Evolutionary conservation across 208 protist species (phyloP), one percentile per base, ranked within the genome.

Genomic region (Tritrichomonas foetus): DNA sequence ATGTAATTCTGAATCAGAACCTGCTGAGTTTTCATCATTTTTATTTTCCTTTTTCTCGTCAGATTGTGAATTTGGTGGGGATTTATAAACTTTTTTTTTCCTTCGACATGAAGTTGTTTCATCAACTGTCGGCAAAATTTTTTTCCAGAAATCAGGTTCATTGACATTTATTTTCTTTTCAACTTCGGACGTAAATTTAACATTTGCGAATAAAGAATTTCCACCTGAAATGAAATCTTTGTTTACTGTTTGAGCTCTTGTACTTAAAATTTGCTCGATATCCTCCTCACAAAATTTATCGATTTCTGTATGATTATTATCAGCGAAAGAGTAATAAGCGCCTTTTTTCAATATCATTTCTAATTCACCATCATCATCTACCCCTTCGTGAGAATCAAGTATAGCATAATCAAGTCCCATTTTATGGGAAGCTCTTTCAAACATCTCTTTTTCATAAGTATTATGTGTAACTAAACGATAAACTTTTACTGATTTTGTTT

Each of bases 361-460:
- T 20, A 93, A 66, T 30, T 93, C 41, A n/a, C 0, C 3, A 16
- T 64, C 27, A 27, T 57, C 36, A 30, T 72, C 3, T 3, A 47
- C n/a, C 3, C 74, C 74, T 30, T 82, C 50, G 47, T 78, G 11
- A 36, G 69, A 36, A 47, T 66, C 66, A 33, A 95, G n/a, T 0
- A 98, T 96, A 0, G 97, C 95, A 93, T 97, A 97, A 93, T 97
- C 97, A 36, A 98, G 93, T 16, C 98, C 95, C 94, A 98, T 95
- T 95, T 98, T 98, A 49, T 95, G 41, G 93, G 98, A 97, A 44
- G 97, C 97, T 41, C 96, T 95, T 74, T 97, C 93, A 16, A 98
- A 94, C 92, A 98, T 98, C 49, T 96, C 94, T 89, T 98, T 98
- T 94, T 99, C 98, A 69, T 99, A 96, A 11, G 98, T 98, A 78